Evolutionary conservation across 805 yeast genomes (phyloP), one percentile per base, ranked within the genome.

Genomic region (Kluyveromyces siamensis): DNA sequence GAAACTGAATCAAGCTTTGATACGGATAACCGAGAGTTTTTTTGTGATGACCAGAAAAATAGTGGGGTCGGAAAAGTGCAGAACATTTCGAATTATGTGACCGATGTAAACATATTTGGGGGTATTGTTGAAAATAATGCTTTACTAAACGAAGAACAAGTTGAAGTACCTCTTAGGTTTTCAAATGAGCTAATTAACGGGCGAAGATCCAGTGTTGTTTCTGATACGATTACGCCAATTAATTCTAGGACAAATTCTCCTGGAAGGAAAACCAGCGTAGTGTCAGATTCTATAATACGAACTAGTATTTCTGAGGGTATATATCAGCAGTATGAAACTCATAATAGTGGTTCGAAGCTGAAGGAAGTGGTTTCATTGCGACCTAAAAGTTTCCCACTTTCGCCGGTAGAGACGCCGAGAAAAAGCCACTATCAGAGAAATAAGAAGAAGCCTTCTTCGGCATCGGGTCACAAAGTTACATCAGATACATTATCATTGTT

Each of bases 151-250:
- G 25, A 21, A 21, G 25, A 21, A 6, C 25, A 21, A 21, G 25
- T 6, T 21, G 25, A 21, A 21, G 25, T 21, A 4, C 6, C 25
- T 21, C 43, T 11, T 16, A 16, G n/a, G 5, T 25, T 19, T n/a
- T n/a, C 30, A 40, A n/a, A 3, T 40, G 39, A 10, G 17, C 13
- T 19, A n/a, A 33, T 33, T 16, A 38, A 30, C 2, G 45, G 27
- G 11, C 14, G 45, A 10, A 43, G 45, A 27, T 17, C 9, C 19
- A 43, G 45, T 27, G 33, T 33, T 2, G 39, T 43, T 17, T 43
- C 45, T 14, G 45, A 43, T 35, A 43, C 45, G 8, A 18, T 43
- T 10, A 43, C 45, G 14, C 45, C 45, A 7, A 35, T 43, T n/a
- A 35, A 17, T 33, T 43, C 45, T 11, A 43, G 17, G 25, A 43